Evolutionary conservation across 2,329 filamentous ascomycete genomes (phyloP).

Genomic region (Trichoderma koningii): DNA sequence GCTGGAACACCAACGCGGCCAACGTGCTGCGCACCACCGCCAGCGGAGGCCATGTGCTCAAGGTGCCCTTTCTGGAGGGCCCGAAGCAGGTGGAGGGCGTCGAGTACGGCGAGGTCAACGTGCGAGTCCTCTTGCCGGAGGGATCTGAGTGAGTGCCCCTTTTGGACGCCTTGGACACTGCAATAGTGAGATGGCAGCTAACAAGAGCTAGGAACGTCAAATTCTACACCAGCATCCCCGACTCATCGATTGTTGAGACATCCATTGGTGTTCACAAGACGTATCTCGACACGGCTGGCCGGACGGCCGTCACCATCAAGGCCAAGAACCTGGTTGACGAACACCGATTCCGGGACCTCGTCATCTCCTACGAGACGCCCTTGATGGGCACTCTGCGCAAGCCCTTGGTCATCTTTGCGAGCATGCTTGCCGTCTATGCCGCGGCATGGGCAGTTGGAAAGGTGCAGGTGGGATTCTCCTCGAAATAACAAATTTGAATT

Average conservation of each 20-base stretch:
- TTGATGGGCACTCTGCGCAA: constrained; percentile 76
- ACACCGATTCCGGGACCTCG: constrained; percentile 76
- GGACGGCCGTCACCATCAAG: constrained; percentile 77
- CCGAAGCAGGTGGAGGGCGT: constrained; percentile 83
- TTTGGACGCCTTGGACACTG: too few relatives aligned
- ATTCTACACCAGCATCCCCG: constrained; percentile 72
- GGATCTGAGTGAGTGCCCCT: constrained; percentile 71
- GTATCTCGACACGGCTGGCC: constrained; percentile 90
- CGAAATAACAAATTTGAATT: constrained; percentile 40
- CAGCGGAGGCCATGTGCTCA: constrained; percentile 76
- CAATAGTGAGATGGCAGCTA: constrained; percentile 28
- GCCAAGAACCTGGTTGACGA: constrained; percentile 90
- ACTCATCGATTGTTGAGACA: constrained; percentile 60
- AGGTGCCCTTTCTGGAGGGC: constrained; percentile 90
- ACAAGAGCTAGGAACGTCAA: constrained; percentile 69
- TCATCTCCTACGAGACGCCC: constrained; percentile 88
- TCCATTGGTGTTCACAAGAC: constrained; percentile 71
- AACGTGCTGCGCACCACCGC: constrained; percentile 70
- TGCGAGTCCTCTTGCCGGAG: constrained; percentile 87
- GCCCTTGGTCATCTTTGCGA: constrained; percentile 77
- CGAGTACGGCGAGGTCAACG: constrained; percentile 77
- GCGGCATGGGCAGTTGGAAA: constrained; percentile 74
- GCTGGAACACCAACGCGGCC: constrained; percentile 87
- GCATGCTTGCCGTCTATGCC: constrained; percentile 72
- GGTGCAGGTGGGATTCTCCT: constrained; percentile 76